Evolutionary conservation across 805 yeast genomes (phyloP).

Genomic region (Maudiozyma bulderi): DNA sequence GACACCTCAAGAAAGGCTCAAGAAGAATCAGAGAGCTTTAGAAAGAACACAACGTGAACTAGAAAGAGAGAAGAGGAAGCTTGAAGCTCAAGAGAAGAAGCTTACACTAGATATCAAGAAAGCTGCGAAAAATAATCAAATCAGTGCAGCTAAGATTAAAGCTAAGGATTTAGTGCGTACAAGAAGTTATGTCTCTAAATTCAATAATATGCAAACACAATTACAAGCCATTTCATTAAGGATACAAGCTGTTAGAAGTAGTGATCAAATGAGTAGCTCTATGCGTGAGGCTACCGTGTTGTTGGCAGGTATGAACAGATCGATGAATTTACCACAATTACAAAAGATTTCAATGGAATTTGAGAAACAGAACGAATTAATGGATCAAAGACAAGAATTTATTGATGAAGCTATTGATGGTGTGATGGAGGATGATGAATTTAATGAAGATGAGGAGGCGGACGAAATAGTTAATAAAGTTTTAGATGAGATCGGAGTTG

Average conservation of each 20-base stretch:
- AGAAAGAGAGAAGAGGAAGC: constrained; percentile 74
- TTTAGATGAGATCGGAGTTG: constrained; percentile 92
- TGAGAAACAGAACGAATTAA: constrained; percentile 85
- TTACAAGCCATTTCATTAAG: constrained; percentile 88
- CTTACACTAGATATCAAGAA: constrained; percentile 77
- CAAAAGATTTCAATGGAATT: constrained; percentile 90
- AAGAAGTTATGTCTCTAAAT: constrained; percentile 68
- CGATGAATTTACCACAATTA: constrained; percentile 84
- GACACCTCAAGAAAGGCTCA: constrained; percentile 89
- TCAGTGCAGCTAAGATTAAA: constrained; percentile 83
- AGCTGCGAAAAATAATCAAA: constrained; percentile 83
- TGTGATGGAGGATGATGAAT: constrained; percentile 85
- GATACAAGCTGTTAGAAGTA: constrained; percentile 82
- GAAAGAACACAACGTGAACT: constrained; percentile 92
- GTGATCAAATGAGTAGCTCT: constrained; percentile 89
- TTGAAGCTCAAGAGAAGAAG: constrained; percentile 88
- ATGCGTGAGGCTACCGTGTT: constrained; percentile 90
- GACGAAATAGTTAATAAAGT: constrained; percentile 89
- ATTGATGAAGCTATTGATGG: constrained; percentile 98
- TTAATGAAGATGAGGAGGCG: constrained; percentile 79
- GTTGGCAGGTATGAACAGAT: constrained; percentile 76
- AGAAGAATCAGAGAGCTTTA: constrained; percentile 90
- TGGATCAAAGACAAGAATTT: constrained; percentile 98
- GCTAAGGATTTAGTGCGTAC: constrained; percentile 93
- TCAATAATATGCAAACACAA: constrained; percentile 89